Base-by-base conservation (phyloP, 768 basidiomycete genomes). In the Cystofilobasidium macerans region DNA sequence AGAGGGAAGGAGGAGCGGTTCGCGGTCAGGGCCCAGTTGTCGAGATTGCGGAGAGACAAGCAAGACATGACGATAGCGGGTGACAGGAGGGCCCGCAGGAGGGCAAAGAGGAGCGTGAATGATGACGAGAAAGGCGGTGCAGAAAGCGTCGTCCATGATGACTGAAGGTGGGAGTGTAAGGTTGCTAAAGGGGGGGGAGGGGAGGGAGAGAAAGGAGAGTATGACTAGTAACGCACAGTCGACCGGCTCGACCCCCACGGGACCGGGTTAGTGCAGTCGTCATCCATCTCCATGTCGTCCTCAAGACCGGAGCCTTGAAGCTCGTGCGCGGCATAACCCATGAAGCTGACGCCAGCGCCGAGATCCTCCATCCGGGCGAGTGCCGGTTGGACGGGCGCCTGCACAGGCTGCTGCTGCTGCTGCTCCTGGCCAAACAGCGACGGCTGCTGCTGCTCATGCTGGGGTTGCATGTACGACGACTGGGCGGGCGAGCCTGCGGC, bases 241-340 rank as follows among this genome's bases (percentile, higher is more conserved):
- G 51, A 54, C 28, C 16, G 26, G 51, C 48, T 51, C 48, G 48
- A 51, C 24, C 48, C 48, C 48, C 28, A 54, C 3, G 51, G 26
- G 5, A 32, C 22, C 26, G 51, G 51, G 26, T 47, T 47, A 9
- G 45, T 47, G n/a, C 45, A 47, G 22, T 54, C 51, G 51, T 28
- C 26, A 13, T 54, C 51, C 24, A 51, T 51, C 7, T 30, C 51
- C 28, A 32, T 32, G 18, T 32, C 45, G 51, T 54, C 51, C 12
- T 28, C 51, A 26, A 54, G 6, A 7, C 28, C 51, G 51, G 18
- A 16, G 28, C 28, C 51, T 26, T 54, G 30, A 5, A 54, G 26
- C 51, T 54, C 51, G 30, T 54, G 51, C 51, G 51, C 51, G 9
- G 51, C 51, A 20, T 30, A 54, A 20, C 51, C 51, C 51, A 54